Base-by-base conservation (phyloP, 2,329 filamentous ascomycete species). In the Fusarium udum region DNA sequence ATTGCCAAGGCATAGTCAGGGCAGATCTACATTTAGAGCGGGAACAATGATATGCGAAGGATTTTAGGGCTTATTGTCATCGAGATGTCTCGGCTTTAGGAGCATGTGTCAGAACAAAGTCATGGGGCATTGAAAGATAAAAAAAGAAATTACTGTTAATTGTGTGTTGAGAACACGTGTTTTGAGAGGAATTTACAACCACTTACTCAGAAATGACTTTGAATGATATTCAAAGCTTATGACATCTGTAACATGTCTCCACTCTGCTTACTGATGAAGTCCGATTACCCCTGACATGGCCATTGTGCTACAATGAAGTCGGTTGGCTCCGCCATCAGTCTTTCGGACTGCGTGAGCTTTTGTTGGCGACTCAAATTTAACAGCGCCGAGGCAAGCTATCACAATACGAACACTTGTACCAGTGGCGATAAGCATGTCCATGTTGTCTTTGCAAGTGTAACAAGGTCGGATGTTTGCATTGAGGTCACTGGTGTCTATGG, bases 31-130 rank as follows among this genome's bases (percentile, higher is more conserved):
- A 40, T 37, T 13, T 20, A 14, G n/a, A 64, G 40, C 39, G 24
- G 56, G 45, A 39, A 43, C n/a, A 43, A 4, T 52, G 12, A 31
- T 32, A 39, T 40, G 13, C 48, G 56, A 51, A 64, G 56, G 61
- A 64, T 64, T 61, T 51, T 64, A 61, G 56, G 45, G 61, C 45
- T 64, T 61, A 45, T 13, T 36, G 11, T 52, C 45, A 64, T 64
- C 56, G 37, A 64, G 56, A 64, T 64, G 15, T n/a, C 31, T 49
- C 11, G 20, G 14, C 31, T 58, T 58, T 14, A 11, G 14, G 5
- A 40, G 24, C 34, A 40, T 11, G 20, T 39, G 51, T 10, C 51
- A 28, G 20, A 28, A 12, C 15, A 22, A 22, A 39, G 7, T 3
- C 12, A 14, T 4, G 7, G 28, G 15, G 15, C 16, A 7, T n/a